Evolutionary conservation across 371 early-diverging fungal genomes (phyloP).

Genomic region (Lichtheimia hyalospora): DNA sequence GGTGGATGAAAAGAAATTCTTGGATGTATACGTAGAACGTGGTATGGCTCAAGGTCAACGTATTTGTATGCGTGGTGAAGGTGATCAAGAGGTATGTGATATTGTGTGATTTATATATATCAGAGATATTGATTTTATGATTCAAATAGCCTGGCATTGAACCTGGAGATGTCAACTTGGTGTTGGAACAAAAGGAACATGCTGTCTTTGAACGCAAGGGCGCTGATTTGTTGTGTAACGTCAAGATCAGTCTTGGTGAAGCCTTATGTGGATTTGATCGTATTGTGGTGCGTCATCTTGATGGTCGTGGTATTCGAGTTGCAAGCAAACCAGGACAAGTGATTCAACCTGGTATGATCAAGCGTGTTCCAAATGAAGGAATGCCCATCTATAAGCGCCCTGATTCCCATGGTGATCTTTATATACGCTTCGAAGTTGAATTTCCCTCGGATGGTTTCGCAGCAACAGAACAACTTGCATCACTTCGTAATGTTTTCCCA

Average conservation of each 20-base stretch:
- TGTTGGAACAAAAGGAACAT: conserved; percentile 83
- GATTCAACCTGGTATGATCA: conserved; percentile 87
- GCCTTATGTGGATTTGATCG: conserved; percentile 93
- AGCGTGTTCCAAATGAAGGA: conserved; percentile 87
- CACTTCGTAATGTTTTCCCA: conserved; percentile 57
- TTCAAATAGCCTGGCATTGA: conserved; percentile 49
- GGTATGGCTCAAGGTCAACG: conserved; percentile 91
- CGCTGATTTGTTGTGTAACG: conserved; percentile 52
- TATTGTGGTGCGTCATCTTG: conserved; percentile 82
- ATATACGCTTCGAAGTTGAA: conserved; percentile 87
- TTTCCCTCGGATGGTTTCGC: conserved; percentile 90
- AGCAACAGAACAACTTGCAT: conserved; percentile 41
- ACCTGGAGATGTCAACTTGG: conserved; percentile 89
- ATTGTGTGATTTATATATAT: background rate
- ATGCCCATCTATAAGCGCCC: conserved; percentile 93
- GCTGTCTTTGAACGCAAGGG: conserved; percentile 76
- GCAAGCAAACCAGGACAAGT: conserved; percentile 86
- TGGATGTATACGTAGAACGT: conserved; percentile 90
- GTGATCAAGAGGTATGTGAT: conserved; percentile 72
- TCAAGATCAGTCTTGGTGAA: conserved; percentile 84
- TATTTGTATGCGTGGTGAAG: conserved; percentile 89
- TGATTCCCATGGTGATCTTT: conserved; percentile 89
- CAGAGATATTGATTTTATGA: background rate
- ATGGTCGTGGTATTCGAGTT: conserved; percentile 88
- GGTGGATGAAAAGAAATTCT: conserved; percentile 78